Base-by-base conservation (phyloP, 2,329 filamentous ascomycete species). In the Amylocarpus encephaloides region DNA sequence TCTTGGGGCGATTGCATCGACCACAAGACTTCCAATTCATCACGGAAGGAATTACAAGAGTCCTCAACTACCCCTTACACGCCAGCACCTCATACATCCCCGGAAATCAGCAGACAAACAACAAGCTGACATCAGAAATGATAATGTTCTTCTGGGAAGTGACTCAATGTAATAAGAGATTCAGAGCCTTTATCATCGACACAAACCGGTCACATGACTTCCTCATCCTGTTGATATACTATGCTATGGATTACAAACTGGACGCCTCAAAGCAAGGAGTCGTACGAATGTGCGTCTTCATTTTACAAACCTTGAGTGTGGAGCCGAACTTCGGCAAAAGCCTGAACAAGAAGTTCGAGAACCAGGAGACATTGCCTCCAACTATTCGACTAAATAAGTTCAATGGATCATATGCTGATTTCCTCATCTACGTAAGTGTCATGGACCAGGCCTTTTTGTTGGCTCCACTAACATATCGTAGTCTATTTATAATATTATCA, bases 11-110 rank as follows among this genome's bases (percentile, higher is more conserved):
- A 34, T 70, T 98, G 41, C 93, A 97, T 69, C 82, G 93, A 42
- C 88, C 92, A 1, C 90, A 96, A 67, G 93, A 98, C 66, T 97
- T 98, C 63, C 93, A 98, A 67, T 98, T 98, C 66, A 82, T 97
- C 19, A 88, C 94, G 10, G 91, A 96, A 65, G 91, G 91, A 43
- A 95, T 96, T 85, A 91, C 85, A 0, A 82, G 90, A 60, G 88
- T 97, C 43, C 73, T 98, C 45, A 93, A 94, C 60, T 92, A 96
- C 60, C 92, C 92, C 19, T 82, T 96, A 55, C 89, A 95, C 70
- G 85, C 89, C 39, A 94, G 89, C 51, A 80, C 81, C 10, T 92
- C 91, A 1, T 96, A 95, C 66, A 80, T 96, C 1, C 90, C 92
- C 0, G 88, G 90, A 4, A 85, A 85, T 35, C 88, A 94, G 62